Evolutionary conservation across 345 rosid genomes (phyloP), one percentile per base, ranked within the genome.

Genomic region (Mercurialis annua): DNA sequence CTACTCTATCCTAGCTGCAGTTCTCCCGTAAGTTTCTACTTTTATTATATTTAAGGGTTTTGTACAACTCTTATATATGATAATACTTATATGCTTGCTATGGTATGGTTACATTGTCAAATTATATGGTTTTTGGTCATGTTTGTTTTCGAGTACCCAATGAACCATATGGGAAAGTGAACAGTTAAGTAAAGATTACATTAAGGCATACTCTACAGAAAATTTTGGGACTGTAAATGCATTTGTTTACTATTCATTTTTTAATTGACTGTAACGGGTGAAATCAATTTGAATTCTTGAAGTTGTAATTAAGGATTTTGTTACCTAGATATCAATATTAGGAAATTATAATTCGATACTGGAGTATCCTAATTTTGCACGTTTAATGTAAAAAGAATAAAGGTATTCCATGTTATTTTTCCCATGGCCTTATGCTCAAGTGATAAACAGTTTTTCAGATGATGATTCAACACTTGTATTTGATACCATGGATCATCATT

Each of bases 1-100:
- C 68, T 93, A 87, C 79, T 84, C 95, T 61, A 70, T 83, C 72
- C 54, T 66, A 53, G 81, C 96, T 23, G 86, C 96, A 0, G 57
- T 89, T 43, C 85, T 86, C 34, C 94, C 98, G 98, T 93, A 77
- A 85, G 90, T 16, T 59, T 52, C 29, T 47, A 21, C 68, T 33
- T n/a, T 20, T 49, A 8, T 10, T 29, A 59, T 60, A 10, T 23
- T 40, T 49, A 62, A 38, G 44, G 30, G 12, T 62, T 44, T 47
- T 53, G 12, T 40, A 56, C 4, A 50, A 33, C 71, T 64, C 36
- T 44, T 6, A 10, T 18, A 30, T 31, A 2, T 59, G 55, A 42
- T n/a, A 26, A 29, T 52, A 27, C 36, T 42, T 61, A 9, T 20
- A 30, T 51, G 54, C 20, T 40, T 20, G 31, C 30, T 15, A 44